These are phyloP conservation scores for Cyberlindnera lachancei DNA, from an alignment of 805 yeast species.

Conservation along the genomic window DNA sequence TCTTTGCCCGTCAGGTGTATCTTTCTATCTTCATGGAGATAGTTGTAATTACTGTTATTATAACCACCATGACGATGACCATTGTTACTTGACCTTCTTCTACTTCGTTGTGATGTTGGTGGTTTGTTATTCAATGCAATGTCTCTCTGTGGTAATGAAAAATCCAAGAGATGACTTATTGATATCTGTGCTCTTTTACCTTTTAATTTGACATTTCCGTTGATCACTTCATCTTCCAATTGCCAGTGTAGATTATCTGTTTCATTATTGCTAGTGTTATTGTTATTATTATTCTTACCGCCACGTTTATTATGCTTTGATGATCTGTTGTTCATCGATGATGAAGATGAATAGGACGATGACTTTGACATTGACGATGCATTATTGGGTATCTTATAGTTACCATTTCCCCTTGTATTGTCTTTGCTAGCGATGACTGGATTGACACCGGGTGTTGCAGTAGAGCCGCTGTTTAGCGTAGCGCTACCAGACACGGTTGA, in stretches of 20 bases:
- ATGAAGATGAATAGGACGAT: too few relatives aligned
- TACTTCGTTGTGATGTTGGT: slow-evolving; percentile 11
- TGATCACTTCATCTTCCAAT: slow-evolving; percentile 3
- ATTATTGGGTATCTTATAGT: too few relatives aligned
- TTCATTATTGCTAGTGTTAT: not conserved
- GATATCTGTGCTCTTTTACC: slow-evolving; percentile 40
- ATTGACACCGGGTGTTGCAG: too few relatives aligned
- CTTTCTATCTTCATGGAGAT: too few relatives aligned
- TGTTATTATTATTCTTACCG: not conserved
- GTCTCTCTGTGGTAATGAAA: slow-evolving; percentile 36
- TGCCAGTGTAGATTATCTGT: not conserved
- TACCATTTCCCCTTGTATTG: too few relatives aligned
- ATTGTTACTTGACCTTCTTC: slow-evolving; percentile 23
- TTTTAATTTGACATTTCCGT: slow-evolving; percentile 15
- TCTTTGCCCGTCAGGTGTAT: slow-evolving; percentile 54
- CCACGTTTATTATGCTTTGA: slow-evolving; percentile 16
- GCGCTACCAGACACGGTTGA: too few relatives aligned
- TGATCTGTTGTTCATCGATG: too few relatives aligned
- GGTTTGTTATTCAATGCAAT: slow-evolving; percentile 1
- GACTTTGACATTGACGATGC: too few relatives aligned
- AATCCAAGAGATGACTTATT: slow-evolving; percentile 62
- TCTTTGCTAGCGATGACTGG: too few relatives aligned
- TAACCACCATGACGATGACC: too few relatives aligned
- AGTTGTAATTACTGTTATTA: too few relatives aligned
- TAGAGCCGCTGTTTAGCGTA: too few relatives aligned